A percentile compares a stretch with the other conserved stretches of the same genome.
Conservation (phyloP, 805 yeast species). For the Candida nonsorbophila region DNA sequence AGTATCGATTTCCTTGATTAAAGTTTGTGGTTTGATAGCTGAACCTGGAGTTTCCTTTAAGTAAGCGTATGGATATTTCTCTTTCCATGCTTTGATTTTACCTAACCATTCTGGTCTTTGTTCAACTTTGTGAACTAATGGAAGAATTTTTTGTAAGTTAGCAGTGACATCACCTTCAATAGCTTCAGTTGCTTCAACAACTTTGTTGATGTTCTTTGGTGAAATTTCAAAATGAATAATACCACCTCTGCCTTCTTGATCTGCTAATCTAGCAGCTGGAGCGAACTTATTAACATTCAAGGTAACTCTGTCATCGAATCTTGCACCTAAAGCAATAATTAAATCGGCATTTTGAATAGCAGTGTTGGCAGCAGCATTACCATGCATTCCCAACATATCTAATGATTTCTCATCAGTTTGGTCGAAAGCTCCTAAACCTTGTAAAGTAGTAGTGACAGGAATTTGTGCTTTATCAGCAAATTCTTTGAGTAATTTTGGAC, state of each 20-base stretch:
- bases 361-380: constrained; percentile 88
- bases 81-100: constrained; percentile 75
- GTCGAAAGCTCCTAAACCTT: constrained; percentile 91
- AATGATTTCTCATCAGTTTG: constrained; percentile 85
- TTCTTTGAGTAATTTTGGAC: constrained; percentile 74
- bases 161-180: constrained; percentile 91
- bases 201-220: constrained; percentile 96
- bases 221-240: constrained; percentile 93
- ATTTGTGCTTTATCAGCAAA: constrained; percentile 86
- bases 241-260: constrained; percentile 86
- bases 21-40: constrained; percentile 87
- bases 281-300: constrained; percentile 83
- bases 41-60: constrained; percentile 76
- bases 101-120: constrained; percentile 78
- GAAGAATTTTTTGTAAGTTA: constrained; percentile 69
- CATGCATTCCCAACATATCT: constrained; percentile 99
- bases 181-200: constrained; percentile 93
- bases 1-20: constrained; percentile 70
- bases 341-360: constrained; percentile 93
- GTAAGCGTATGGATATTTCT: constrained; percentile 79
- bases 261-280: constrained; percentile 89
- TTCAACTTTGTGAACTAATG: constrained; percentile 58
- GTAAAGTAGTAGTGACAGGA: constrained; percentile 95
- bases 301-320: constrained; percentile 98
- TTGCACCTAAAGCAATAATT: constrained; percentile 91